Base-by-base conservation (phyloP, 805 yeast genomes). In the Suhomyces kilbournensis region DNA sequence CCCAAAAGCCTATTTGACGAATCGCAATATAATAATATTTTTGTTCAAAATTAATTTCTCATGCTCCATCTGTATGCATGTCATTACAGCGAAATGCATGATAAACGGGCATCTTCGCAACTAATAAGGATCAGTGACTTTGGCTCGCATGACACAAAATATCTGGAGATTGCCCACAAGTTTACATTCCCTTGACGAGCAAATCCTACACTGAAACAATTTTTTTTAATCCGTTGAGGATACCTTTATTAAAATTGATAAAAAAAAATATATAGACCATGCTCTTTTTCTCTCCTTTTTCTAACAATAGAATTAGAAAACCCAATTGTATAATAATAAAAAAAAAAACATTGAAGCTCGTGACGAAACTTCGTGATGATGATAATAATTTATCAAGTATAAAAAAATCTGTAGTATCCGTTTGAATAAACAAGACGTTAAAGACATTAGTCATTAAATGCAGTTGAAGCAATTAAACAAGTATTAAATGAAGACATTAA, bases 381-480 rank as follows among this genome's bases (percentile, higher is more conserved):
- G 46, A 15, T 46, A 30, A 32, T 14, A 10, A 8, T 19, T 38
- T 38, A 38, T 38, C 42, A 38, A 38, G 23, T 38, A 10, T n/a
- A 46, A 46, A 46, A 46, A 46, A 46, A 46, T 19, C 14, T 50
- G 44, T 47, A 43, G 46, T 22, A 44, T 32, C 28, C 34, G 51
- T 44, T 45, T 44, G 35, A 44, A 30, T 3, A 23, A 26, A 23
- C 38, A 46, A 47, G 35, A 19, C 39, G 34, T 56, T 61, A 52
- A 54, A 54, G 51, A 60, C 59, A 52, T 54, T 46, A 46, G 57
- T 66, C 74, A 66, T 69, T 65, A 68, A 65, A 71, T 73, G 78
- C 77, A 74, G 78, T 74, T 74, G 78, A 74, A 70, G 78, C 78
- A 73, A 66, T 51, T 65, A 63, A 61, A 65, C 57, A 50, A 50